These are phyloP conservation scores for Colletotrichum tanaceti DNA, from an alignment of 2,329 filamentous ascomycete species.

Conservation along the genomic window DNA sequence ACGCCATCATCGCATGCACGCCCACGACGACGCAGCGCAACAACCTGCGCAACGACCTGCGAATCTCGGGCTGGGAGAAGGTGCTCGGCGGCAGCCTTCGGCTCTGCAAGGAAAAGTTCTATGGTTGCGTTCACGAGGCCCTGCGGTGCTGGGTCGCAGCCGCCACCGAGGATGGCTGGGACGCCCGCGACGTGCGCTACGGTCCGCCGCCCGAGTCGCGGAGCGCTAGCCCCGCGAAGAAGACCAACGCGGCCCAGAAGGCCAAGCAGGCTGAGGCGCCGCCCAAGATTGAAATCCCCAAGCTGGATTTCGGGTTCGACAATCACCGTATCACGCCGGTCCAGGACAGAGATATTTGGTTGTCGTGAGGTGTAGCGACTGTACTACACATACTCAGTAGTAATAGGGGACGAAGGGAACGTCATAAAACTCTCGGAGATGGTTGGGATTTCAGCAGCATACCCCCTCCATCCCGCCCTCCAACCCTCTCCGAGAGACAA, in stretches of 20 bases:
- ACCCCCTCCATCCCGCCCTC: too few relatives aligned
- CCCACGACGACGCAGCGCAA: conserved; percentile 79
- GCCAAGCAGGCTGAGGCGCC: conserved; percentile 65
- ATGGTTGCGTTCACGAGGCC: conserved; percentile 89
- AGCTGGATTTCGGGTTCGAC: conserved; percentile 62
- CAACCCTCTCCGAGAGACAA: background rate
- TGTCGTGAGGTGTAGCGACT: conserved; percentile 8
- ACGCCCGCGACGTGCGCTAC: conserved; percentile 82
- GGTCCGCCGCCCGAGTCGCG: conserved; percentile 65
- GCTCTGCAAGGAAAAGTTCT: conserved; percentile 98
- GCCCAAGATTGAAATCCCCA: conserved; percentile 72
- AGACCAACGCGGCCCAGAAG: conserved; percentile 52
- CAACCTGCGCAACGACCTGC: conserved; percentile 78
- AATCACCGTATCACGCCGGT: conserved; percentile 41
- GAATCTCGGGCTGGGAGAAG: conserved; percentile 90
- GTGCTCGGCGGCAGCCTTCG: conserved; percentile 86
- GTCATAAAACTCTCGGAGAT: background rate
- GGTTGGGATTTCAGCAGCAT: background rate
- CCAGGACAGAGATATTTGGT: conserved; percentile 46
- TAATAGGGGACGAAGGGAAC: background rate
- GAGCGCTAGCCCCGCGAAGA: conserved; percentile 60
- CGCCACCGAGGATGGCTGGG: conserved; percentile 88
- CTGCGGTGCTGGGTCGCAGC: conserved; percentile 91
- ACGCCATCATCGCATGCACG: conserved; percentile 87
- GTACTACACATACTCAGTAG: background rate